Evolutionary conservation across 106 monocot species (phyloP).

Genomic region (Allium fistulosum): DNA sequence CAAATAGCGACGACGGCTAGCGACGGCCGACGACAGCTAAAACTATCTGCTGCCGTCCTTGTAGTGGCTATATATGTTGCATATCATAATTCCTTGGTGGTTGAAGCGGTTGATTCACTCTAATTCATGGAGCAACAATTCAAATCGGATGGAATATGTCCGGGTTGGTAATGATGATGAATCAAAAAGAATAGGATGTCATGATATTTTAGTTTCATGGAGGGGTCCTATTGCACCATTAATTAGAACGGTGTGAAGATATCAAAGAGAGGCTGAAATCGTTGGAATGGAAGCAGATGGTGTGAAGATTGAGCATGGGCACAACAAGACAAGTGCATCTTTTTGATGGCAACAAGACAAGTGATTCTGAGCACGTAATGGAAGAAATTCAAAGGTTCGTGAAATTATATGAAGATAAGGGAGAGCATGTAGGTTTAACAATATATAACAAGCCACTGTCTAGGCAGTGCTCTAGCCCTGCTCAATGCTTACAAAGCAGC

Average conservation of each 20-base stretch:
- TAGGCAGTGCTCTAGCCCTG: conserved; percentile 69
- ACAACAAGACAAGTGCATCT: conserved; percentile 51
- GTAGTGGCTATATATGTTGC: conserved; percentile 30
- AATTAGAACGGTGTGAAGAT: conserved; percentile 54
- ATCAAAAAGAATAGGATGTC: conserved; percentile 31
- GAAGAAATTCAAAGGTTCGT: conserved; percentile 40
- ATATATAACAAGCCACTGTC: conserved; percentile 72
- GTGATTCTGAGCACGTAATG: conserved; percentile 57
- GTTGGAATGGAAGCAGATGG: neutral
- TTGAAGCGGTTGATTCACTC: conserved; percentile 26
- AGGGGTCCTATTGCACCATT: conserved; percentile 49
- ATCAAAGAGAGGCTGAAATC: conserved; percentile 30
- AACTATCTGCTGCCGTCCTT: conserved; percentile 51
- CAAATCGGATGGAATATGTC: conserved; percentile 80
- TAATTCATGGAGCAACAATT: conserved; percentile 49
- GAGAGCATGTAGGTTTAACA: conserved; percentile 59
- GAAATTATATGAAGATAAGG: conserved; percentile 21
- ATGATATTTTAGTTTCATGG: conserved; percentile 65
- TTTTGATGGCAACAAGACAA: conserved; percentile 50
- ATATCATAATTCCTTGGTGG: conserved; percentile 38
- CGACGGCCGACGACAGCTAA: no score
- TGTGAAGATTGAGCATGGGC: conserved; percentile 44
- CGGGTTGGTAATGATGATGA: conserved; percentile 52
- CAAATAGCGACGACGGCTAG: no score
- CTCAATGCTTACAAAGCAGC: conserved; percentile 56